Percentiles rank a stretch among this genome's conserved stretches.
phyloP scores from a whole-genome alignment of 306 rosid species.

The Quercus parvula region DNA sequence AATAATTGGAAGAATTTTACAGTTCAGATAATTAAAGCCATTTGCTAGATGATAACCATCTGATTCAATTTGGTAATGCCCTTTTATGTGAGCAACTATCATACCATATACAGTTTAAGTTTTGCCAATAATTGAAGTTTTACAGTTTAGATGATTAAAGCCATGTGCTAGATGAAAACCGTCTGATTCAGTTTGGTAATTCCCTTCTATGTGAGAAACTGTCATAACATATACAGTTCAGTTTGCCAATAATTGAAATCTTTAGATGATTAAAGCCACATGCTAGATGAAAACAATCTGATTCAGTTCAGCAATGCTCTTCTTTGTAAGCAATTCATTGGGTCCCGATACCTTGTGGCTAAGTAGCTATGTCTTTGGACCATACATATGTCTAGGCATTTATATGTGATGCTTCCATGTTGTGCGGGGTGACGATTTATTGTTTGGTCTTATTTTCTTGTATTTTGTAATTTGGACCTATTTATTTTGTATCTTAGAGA shows the following conservation, averaged over 20 bases:
- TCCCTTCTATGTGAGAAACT: too few species aligned
- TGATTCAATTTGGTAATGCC: too few species aligned
- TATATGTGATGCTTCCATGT: neutral
- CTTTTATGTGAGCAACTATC: too few species aligned
- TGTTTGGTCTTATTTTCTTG: neutral
- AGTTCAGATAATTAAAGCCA: too few species aligned
- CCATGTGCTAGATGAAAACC: too few species aligned
- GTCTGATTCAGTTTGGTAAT: too few species aligned
- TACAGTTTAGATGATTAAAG: neutral
- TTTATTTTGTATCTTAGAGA: constrained; percentile 44
- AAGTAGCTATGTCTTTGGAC: neutral
- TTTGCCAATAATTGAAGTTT: neutral
- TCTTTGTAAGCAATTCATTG: neutral
- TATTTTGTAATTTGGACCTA: neutral
- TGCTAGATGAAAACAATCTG: neutral
- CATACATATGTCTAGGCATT: neutral
- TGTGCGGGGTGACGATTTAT: neutral
- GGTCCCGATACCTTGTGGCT: neutral
- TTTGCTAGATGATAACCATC: too few species aligned
- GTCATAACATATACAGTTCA: neutral
- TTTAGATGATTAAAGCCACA: neutral
- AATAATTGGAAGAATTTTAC: too few species aligned
- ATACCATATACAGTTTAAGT: neutral
- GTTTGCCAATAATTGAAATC: neutral
- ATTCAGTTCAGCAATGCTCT: neutral